Conservation (phyloP, 352 stramenopile genomes). For the Pythium rishiriense region DNA sequence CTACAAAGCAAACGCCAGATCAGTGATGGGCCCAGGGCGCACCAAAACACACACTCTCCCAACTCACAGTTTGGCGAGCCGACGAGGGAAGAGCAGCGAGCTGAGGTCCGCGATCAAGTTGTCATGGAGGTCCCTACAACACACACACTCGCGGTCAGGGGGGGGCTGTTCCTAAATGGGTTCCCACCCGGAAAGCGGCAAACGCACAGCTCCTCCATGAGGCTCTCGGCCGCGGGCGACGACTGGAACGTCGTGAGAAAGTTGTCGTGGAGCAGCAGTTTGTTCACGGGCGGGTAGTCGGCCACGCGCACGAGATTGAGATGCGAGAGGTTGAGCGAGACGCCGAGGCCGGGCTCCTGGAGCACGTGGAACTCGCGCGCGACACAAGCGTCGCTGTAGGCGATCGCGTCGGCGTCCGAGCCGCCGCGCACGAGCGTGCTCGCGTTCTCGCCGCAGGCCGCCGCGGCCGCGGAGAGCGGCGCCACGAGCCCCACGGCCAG, state of each 20-base stretch:
- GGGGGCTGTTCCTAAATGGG: too few species aligned
- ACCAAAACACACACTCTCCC: too few species aligned
- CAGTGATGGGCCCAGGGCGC: background rate
- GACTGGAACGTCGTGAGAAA: conserved; percentile 48
- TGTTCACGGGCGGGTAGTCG: conserved; percentile 58
- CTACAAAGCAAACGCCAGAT: conserved; percentile 1
- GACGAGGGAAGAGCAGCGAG: conserved; percentile 36
- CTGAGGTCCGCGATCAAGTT: conserved; percentile 51
- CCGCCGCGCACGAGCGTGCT: conserved; percentile 45
- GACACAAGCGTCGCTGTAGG: conserved; percentile 52
- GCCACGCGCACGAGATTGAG: conserved; percentile 45
- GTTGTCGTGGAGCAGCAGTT: conserved; percentile 57
- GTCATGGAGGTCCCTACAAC: conserved; percentile 36
- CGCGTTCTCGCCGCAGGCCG: background rate
- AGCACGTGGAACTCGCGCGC: conserved; percentile 45
- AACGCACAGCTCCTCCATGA: conserved; percentile 50
- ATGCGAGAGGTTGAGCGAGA: conserved; percentile 68
- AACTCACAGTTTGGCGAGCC: conserved; percentile 49
- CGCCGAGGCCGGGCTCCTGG: conserved; percentile 27
- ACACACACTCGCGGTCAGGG: too few species aligned
- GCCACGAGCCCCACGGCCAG: background rate
- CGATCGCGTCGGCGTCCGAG: conserved; percentile 40
- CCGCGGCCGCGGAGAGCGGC: background rate
- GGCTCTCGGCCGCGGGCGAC: conserved; percentile 37
- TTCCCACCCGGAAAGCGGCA: too few species aligned